phyloP scores from a whole-genome alignment of 306 rosid species.

The Pyrus pyrifolia region DNA sequence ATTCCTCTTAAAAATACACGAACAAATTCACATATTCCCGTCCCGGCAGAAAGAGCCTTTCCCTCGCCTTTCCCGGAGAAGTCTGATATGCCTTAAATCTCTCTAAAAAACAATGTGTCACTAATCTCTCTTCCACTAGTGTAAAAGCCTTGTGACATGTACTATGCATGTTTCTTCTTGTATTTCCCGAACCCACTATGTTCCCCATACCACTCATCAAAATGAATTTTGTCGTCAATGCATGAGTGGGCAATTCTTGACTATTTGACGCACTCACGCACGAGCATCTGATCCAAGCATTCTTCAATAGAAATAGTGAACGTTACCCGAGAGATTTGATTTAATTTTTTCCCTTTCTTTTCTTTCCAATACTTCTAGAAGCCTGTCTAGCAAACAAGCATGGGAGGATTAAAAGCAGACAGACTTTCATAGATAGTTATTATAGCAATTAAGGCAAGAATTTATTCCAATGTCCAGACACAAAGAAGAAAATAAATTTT shows the following conservation, averaged over 20 bases:
- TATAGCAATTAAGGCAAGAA: conserved; percentile 42
- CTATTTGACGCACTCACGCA: background rate
- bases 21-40: conserved; percentile 49
- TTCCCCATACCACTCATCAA: background rate
- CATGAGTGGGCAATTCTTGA: background rate
- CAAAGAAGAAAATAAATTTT: conserved; percentile 10
- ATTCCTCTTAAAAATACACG: conserved; percentile 21
- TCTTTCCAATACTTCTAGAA: conserved; percentile 17
- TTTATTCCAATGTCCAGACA: conserved; percentile 50
- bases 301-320: background rate
- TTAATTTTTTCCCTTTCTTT: background rate
- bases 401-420: conserved; percentile 20
- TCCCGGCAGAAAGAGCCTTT: conserved; percentile 17
- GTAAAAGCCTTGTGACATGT: background rate
- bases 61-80: conserved; percentile 18
- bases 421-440: conserved; percentile 36
- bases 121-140: background rate
- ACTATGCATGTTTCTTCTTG: background rate
- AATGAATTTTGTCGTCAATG: background rate
- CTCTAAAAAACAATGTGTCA: background rate
- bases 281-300: background rate
- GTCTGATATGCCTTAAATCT: conserved; percentile 23
- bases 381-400: conserved; percentile 8
- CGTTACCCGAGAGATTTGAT: background rate
- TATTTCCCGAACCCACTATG: background rate